phyloP scores from a whole-genome alignment of 306 rosid species.

The cucumber (Cucumis sativus) region DNA sequence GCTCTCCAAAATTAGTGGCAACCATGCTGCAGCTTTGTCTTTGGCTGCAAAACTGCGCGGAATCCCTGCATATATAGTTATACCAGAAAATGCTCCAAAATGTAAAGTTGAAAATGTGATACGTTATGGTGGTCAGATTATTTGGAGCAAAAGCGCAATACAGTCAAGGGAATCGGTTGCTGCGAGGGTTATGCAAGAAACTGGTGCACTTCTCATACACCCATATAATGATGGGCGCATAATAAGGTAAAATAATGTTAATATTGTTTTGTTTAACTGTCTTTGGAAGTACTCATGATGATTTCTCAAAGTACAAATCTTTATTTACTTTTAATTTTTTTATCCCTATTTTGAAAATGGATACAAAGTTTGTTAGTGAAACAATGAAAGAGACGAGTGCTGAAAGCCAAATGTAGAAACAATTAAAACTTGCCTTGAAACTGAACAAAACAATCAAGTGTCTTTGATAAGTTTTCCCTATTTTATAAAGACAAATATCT shows the following conservation, averaged over 20 bases:
- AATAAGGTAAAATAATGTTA: slow-evolving; percentile 42
- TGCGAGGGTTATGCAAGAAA: slow-evolving; percentile 50
- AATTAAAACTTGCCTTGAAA: too few relatives aligned
- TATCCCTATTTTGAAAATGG: too few relatives aligned
- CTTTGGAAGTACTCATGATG: background rate
- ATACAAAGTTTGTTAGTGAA: too few relatives aligned
- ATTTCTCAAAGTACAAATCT: too few relatives aligned
- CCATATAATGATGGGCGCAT: slow-evolving; percentile 73
- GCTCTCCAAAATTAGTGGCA: slow-evolving; percentile 53
- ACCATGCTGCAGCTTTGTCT: slow-evolving; percentile 93
- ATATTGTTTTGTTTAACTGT: background rate
- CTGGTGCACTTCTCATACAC: slow-evolving; percentile 69
- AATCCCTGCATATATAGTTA: slow-evolving; percentile 67
- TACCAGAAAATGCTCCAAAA: slow-evolving; percentile 68
- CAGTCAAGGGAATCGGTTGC: slow-evolving; percentile 60
- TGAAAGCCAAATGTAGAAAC: too few relatives aligned
- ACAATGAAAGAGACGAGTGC: too few relatives aligned
- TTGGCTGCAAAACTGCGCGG: slow-evolving; percentile 90
- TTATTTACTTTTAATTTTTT: too few relatives aligned
- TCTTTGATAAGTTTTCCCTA: too few relatives aligned
- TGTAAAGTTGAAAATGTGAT: slow-evolving; percentile 82
- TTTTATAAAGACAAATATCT: too few relatives aligned
- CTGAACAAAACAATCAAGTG: too few relatives aligned
- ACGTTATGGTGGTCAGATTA: slow-evolving; percentile 70
- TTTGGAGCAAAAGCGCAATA: slow-evolving; percentile 56